Conservation (phyloP, 2,329 filamentous ascomycete species). For the Gnomoniopsis smithogilvyi region DNA sequence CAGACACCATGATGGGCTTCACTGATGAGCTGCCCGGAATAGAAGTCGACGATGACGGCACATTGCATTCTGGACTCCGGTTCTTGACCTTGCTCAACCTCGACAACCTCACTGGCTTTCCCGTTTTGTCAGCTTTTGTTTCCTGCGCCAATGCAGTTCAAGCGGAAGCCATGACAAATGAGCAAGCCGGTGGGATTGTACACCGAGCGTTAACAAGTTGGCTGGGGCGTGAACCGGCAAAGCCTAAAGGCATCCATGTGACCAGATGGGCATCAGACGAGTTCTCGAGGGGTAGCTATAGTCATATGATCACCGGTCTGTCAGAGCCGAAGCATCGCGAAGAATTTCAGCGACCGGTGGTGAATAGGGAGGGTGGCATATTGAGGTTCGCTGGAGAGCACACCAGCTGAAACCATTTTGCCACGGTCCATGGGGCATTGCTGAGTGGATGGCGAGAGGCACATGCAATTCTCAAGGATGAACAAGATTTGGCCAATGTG, state of each 20-base stretch:
- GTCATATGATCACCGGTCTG: slow-evolving; percentile 7
- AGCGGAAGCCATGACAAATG: slow-evolving; percentile 2
- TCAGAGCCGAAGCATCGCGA: slow-evolving; percentile 2
- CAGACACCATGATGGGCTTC: slow-evolving; percentile 6
- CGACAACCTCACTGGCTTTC: slow-evolving; percentile 9
- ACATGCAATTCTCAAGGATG: neutral
- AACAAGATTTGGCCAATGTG: neutral
- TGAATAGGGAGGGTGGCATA: neutral
- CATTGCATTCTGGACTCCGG: neutral
- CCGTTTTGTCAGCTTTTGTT: slow-evolving; percentile 7
- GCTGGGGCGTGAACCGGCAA: slow-evolving; percentile 1
- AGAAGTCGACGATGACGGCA: slow-evolving; percentile 3
- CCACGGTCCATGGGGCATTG: slow-evolving; percentile 10
- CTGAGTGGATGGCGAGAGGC: slow-evolving; percentile 10
- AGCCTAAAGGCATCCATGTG: neutral
- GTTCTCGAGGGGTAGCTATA: slow-evolving; percentile 11
- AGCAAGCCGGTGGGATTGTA: slow-evolving; percentile 2
- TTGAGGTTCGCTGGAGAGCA: slow-evolving; percentile 11
- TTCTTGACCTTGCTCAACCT: slow-evolving; percentile 3
- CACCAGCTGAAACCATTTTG: slow-evolving; percentile 10
- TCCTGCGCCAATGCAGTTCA: slow-evolving; percentile 7
- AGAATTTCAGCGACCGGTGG: slow-evolving; percentile 3
- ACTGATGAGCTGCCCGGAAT: slow-evolving; percentile 5
- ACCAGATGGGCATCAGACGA: slow-evolving; percentile 7
- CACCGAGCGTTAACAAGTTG: slow-evolving; percentile 7